phyloP scores from a whole-genome alignment of 306 rosid species.

The Cicer bijugum region DNA sequence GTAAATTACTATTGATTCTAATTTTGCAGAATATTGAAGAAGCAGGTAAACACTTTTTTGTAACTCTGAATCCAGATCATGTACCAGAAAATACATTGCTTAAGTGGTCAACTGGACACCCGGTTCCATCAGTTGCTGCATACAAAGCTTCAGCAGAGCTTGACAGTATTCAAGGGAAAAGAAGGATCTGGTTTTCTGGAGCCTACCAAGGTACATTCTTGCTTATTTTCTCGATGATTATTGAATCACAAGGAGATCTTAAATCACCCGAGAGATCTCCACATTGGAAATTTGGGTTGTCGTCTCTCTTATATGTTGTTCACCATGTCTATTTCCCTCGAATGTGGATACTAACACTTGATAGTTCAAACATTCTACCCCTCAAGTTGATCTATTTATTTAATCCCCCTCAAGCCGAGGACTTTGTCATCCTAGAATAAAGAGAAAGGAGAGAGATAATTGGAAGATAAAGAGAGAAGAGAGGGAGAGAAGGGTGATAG shows the following conservation, averaged over 20 bases:
- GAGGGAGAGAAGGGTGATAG: too few species aligned
- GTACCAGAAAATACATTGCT: slow-evolving; percentile 69
- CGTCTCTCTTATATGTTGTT: too few species aligned
- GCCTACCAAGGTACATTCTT: slow-evolving; percentile 75
- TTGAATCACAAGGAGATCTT: neutral
- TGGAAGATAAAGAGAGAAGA: too few species aligned
- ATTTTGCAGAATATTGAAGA: slow-evolving; percentile 74
- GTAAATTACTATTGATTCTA: slow-evolving; percentile 24
- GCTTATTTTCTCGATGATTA: slow-evolving; percentile 13
- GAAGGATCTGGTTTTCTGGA: slow-evolving; percentile 92
- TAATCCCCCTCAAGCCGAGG: too few species aligned
- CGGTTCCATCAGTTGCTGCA: slow-evolving; percentile 84
- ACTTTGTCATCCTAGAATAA: too few species aligned
- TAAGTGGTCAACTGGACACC: slow-evolving; percentile 84
- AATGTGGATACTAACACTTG: too few species aligned
- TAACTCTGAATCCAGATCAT: slow-evolving; percentile 82
- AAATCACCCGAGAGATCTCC: neutral
- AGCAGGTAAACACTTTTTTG: slow-evolving; percentile 66
- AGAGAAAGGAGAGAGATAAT: too few species aligned
- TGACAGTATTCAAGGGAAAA: slow-evolving; percentile 75
- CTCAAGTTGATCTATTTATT: too few species aligned
- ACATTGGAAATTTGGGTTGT: too few species aligned
- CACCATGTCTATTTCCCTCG: too few species aligned
- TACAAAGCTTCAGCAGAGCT: slow-evolving; percentile 76
- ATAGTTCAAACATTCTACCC: too few species aligned